Conservation (phyloP, 441 rosid species). For the Capsella rubella region DNA sequence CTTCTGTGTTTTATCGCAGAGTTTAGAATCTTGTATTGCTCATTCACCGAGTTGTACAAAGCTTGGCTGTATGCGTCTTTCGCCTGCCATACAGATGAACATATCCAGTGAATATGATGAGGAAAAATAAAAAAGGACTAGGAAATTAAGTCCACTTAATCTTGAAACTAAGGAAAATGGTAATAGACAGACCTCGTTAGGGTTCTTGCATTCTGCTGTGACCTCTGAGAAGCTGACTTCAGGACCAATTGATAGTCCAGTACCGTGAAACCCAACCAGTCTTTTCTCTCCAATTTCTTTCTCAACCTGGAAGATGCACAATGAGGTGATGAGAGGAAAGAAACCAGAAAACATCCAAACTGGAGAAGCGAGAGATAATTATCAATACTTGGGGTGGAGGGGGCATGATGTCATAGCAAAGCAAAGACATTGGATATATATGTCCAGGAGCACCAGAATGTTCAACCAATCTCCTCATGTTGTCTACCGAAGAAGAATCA, state of each 20-base stretch:
- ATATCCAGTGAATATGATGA: background rate
- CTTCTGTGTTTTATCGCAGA: slow-evolving; percentile 66
- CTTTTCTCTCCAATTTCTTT: slow-evolving; percentile 96
- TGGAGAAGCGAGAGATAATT: slow-evolving; percentile 6
- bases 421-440: slow-evolving; percentile 81
- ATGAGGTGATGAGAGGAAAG: slow-evolving; percentile 31
- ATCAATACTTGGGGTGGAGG: slow-evolving; percentile 77
- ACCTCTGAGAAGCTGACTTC: slow-evolving; percentile 64
- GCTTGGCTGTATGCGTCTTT: slow-evolving; percentile 64
- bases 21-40: slow-evolving; percentile 73
- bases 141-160: background rate
- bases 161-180: background rate
- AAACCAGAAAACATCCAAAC: background rate
- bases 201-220: slow-evolving; percentile 56
- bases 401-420: slow-evolving; percentile 94
- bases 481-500: slow-evolving; percentile 92
- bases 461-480: slow-evolving; percentile 89
- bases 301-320: slow-evolving; percentile 68
- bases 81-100: slow-evolving; percentile 57
- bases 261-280: slow-evolving; percentile 69
- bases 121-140: no score
- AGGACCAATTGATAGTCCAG: slow-evolving; percentile 76
- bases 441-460: slow-evolving; percentile 88
- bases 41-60: slow-evolving; percentile 62
- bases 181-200: slow-evolving; percentile 71